phyloP scores from a whole-genome alignment of 345 rosid species.

The Adansonia digitata region DNA sequence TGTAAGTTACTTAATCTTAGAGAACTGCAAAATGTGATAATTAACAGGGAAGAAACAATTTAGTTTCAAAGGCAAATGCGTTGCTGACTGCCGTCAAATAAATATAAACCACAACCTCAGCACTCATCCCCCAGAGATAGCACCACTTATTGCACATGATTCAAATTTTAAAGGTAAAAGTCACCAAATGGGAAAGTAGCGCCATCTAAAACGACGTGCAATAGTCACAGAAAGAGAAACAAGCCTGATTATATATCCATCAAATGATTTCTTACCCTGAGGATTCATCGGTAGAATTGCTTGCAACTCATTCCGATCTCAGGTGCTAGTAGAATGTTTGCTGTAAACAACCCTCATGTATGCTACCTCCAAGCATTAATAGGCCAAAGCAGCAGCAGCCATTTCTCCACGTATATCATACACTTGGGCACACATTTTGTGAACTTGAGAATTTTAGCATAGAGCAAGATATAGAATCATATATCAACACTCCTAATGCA shows the following conservation, averaged over 20 bases:
- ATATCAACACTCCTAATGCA: neutral
- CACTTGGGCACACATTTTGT: slow-evolving; percentile 66
- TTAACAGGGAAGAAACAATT: neutral
- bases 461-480: neutral
- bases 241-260: neutral
- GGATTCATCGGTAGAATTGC: slow-evolving; percentile 40
- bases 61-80: neutral
- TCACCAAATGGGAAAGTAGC: neutral
- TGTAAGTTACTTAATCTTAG: neutral
- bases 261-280: slow-evolving; percentile 39
- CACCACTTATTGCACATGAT: neutral
- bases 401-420: slow-evolving; percentile 53
- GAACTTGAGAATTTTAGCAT: slow-evolving; percentile 19
- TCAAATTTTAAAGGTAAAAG: neutral
- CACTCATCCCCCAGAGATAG: neutral
- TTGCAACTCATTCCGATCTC: slow-evolving; percentile 55
- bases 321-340: slow-evolving; percentile 34
- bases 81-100: neutral
- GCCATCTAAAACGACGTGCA: neutral
- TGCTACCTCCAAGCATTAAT: slow-evolving; percentile 83
- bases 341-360: slow-evolving; percentile 57
- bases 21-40: neutral
- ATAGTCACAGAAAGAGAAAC: slow-evolving; percentile 6
- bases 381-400: slow-evolving; percentile 82
- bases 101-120: neutral